These are phyloP conservation scores for Lepiota brunneoincarnata DNA, from an alignment of 768 basidiomycete species.

Conservation along the genomic window DNA sequence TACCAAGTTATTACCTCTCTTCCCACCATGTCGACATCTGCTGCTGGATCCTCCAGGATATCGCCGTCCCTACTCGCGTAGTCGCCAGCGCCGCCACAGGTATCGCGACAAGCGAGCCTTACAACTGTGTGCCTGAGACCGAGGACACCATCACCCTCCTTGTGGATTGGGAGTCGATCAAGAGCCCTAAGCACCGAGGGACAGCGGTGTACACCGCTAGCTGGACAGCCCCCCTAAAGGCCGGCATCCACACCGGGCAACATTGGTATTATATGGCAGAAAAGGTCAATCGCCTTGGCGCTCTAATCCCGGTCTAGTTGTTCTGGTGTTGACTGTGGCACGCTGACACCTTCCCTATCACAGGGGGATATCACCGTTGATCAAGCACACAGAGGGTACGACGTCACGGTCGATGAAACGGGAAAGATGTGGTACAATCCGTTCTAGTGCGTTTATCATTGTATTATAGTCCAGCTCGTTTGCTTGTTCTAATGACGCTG, in stretches of 20 bases:
- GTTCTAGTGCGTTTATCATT: constrained; percentile 66
- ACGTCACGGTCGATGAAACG: constrained; percentile 79
- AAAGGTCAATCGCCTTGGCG: constrained; percentile 46
- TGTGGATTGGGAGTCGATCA: constrained; percentile 88
- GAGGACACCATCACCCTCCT: constrained; percentile 95
- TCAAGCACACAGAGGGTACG: constrained; percentile 93
- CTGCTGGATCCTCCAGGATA: constrained; percentile 80
- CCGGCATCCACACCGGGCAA: constrained; percentile 88
- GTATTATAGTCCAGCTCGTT: constrained; percentile 2
- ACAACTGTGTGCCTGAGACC: constrained; percentile 81
- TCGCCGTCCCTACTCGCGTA: constrained; percentile 77
- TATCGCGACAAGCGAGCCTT: constrained; percentile 87
- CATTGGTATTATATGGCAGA: constrained; percentile 96
- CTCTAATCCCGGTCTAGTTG: not conserved
- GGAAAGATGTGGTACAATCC: constrained; percentile 89
- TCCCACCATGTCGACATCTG: constrained; percentile 93
- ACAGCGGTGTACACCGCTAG: constrained; percentile 92
- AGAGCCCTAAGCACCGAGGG: constrained; percentile 72
- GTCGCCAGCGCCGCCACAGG: constrained; percentile 89
- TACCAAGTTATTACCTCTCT: constrained; percentile 81
- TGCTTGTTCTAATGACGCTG: constrained; percentile 1
- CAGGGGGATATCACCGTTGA: constrained; percentile 91
- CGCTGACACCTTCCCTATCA: constrained; percentile 8
- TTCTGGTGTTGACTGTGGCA: not conserved
- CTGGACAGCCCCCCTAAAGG: constrained; percentile 90